phyloP scores from a whole-genome alignment of 1,284 basidiomycete species.

The Ganoderma meredithae region DNA sequence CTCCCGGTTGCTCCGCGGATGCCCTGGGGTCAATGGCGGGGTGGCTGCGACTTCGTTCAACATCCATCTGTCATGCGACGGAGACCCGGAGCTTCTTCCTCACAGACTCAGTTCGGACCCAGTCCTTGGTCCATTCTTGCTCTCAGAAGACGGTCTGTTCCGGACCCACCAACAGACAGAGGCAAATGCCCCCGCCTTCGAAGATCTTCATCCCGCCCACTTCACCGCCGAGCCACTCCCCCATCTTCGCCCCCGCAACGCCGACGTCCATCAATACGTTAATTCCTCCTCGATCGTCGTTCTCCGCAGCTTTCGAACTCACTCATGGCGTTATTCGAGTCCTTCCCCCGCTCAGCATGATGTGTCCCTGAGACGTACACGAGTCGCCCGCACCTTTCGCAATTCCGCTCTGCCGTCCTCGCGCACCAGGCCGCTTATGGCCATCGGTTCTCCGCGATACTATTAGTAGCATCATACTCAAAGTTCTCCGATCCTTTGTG shows the following conservation, averaged over 20 bases:
- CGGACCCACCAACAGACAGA: background rate
- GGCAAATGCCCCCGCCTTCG: background rate
- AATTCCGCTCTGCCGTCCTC: background rate
- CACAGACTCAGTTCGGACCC: background rate
- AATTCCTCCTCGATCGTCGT: background rate
- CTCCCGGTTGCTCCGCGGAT: background rate
- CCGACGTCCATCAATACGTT: background rate
- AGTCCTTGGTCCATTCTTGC: background rate
- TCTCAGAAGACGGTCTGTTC: background rate
- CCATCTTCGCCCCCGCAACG: background rate
- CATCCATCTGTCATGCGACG: slow-evolving; percentile 7
- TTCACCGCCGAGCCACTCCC: background rate
- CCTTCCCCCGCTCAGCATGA: background rate
- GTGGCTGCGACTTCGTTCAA: slow-evolving; percentile 1
- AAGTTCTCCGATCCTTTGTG: background rate
- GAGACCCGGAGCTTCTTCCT: background rate
- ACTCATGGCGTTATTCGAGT: background rate
- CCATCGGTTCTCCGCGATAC: background rate
- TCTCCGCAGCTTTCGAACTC: background rate
- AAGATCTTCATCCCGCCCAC: background rate
- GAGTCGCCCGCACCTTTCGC: background rate
- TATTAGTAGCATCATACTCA: background rate
- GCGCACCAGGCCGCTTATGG: background rate
- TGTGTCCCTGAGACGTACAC: background rate
- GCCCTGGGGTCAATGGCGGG: background rate